Conservation (phyloP, 2,329 filamentous ascomycete species). For the Calonectria crousiana region DNA sequence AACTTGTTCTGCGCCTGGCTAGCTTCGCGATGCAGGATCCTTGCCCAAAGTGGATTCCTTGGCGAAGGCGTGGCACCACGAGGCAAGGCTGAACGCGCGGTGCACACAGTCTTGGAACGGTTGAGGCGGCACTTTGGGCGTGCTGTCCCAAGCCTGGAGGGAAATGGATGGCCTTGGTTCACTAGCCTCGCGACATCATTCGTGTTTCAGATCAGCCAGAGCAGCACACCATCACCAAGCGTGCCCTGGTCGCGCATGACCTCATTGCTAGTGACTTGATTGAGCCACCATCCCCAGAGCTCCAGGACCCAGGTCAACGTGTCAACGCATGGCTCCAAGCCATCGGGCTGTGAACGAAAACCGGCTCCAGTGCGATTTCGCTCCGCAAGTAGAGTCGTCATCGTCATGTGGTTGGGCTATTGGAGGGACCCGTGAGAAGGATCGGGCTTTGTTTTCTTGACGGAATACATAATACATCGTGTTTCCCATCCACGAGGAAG, state of each 20-base stretch:
- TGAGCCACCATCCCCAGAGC: constrained; percentile 2
- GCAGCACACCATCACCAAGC: constrained; percentile 25
- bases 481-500: not conserved
- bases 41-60: constrained; percentile 14
- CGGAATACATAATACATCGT: constrained; percentile 38
- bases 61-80: constrained; percentile 21
- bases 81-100: constrained; percentile 10
- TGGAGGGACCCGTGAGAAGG: constrained; percentile 26
- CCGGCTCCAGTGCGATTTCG: constrained; percentile 32
- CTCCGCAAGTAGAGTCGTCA: constrained; percentile 30
- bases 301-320: constrained; percentile 9
- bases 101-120: constrained; percentile 9
- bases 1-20: constrained; percentile 2
- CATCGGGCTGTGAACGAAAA: constrained; percentile 26
- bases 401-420: constrained; percentile 35
- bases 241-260: constrained; percentile 39
- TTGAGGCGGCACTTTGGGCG: not conserved
- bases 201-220: constrained; percentile 36
- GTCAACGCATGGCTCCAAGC: constrained; percentile 15
- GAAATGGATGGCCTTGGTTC: constrained; percentile 7
- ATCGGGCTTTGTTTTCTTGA: not conserved
- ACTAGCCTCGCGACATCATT: constrained; percentile 36
- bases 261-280: constrained; percentile 33
- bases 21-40: not conserved
- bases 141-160: not conserved